Conservation (phyloP, 1,284 basidiomycete species). For the Microbotryum silenes-acaulis region DNA sequence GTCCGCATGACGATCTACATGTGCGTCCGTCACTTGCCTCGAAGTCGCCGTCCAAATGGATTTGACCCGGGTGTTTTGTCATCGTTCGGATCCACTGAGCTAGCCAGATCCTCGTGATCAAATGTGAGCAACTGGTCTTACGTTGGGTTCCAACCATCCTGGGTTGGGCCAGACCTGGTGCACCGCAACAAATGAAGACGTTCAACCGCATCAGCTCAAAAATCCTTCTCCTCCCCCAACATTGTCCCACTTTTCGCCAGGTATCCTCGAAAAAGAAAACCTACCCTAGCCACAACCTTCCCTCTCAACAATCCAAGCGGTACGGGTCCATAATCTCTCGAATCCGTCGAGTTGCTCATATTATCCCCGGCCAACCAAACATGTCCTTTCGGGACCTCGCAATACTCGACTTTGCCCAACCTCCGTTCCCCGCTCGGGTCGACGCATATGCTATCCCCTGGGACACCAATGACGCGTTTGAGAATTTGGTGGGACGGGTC, state of each 20-base stretch:
- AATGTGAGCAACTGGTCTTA: not conserved
- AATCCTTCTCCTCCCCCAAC: not conserved
- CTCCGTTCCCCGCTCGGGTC: constrained; percentile 55
- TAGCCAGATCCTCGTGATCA: too few relatives aligned
- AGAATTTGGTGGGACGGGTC: constrained; percentile 58
- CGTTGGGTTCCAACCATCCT: constrained; percentile 1
- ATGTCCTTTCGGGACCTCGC: constrained; percentile 39
- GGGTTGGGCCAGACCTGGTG: constrained; percentile 25
- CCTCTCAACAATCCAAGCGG: constrained; percentile 73
- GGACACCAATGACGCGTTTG: constrained; percentile 82
- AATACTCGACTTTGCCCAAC: constrained; percentile 26
- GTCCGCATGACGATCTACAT: too few relatives aligned
- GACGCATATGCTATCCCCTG: constrained; percentile 80
- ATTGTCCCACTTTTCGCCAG: not conserved
- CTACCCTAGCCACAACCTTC: constrained; percentile 65
- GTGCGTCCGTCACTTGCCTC: too few relatives aligned
- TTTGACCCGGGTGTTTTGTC: too few relatives aligned
- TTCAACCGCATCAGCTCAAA: not conserved
- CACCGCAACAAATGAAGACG: too few relatives aligned
- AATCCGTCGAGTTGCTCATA: constrained; percentile 71
- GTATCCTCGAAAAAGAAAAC: not conserved
- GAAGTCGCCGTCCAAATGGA: too few relatives aligned
- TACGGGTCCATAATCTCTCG: constrained; percentile 82
- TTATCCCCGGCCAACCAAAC: constrained; percentile 95
- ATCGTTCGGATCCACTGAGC: too few relatives aligned